Conservation (phyloP, 768 basidiomycete species). For the Basidioascus undulatus region DNA sequence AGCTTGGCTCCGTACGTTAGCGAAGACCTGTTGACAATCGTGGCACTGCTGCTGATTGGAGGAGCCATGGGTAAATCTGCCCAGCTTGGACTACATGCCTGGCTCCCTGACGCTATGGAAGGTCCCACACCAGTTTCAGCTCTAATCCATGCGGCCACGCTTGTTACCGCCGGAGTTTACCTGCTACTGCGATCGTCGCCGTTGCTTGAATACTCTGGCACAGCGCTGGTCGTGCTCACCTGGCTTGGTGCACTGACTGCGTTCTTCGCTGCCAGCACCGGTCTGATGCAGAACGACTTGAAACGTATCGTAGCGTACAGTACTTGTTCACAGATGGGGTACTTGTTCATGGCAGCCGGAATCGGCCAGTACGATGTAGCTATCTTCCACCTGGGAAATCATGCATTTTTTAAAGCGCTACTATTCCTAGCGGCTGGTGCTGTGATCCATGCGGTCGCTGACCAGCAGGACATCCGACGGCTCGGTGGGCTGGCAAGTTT, state of each 20-base stretch:
- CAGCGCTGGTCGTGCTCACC: constrained; percentile 11
- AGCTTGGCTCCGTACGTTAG: constrained; percentile 12
- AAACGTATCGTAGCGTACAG: constrained; percentile 9
- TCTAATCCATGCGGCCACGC: constrained; percentile 11
- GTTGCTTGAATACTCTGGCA: constrained; percentile 10
- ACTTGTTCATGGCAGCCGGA: constrained; percentile 10
- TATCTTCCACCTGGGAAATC: constrained; percentile 1
- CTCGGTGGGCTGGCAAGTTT: constrained; percentile 11
- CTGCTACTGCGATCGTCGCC: constrained; percentile 11
- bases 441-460: constrained; percentile 11
- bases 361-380: background rate
- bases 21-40: constrained; percentile 11
- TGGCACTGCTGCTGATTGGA: constrained; percentile 12
- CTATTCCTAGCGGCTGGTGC: constrained; percentile 11
- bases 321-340: constrained; percentile 9
- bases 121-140: constrained; percentile 10
- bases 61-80: constrained; percentile 13
- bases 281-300: constrained; percentile 10
- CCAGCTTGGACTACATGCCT: constrained; percentile 11
- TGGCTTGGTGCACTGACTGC: constrained; percentile 11
- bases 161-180: constrained; percentile 12
- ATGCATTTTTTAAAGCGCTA: constrained; percentile 7
- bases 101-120: constrained; percentile 11
- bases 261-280: constrained; percentile 11
- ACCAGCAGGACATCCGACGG: constrained; percentile 13